Evolutionary conservation across 2,329 filamentous ascomycete genomes (phyloP), one percentile per base, ranked within the genome.

Genomic region (Fusarium siculi): DNA sequence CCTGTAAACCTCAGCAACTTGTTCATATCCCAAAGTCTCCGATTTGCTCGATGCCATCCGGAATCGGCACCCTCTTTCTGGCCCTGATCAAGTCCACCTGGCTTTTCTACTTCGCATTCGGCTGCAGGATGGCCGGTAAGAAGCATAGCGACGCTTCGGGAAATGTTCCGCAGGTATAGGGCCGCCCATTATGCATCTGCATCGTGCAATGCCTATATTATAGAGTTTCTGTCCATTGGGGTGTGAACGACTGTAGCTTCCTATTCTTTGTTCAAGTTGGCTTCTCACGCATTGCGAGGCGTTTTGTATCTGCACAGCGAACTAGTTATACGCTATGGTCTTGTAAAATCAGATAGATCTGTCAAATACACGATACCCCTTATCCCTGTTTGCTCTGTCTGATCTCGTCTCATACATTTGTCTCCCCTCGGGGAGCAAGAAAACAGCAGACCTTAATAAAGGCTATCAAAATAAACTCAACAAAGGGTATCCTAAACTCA

Each of bases 281-380:
- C 34, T 52, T 21, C 40, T 39, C 53, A 30, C 42, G 68, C 74
- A 76, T 76, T 49, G 73, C 63, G 56, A 59, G 74, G 74, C 54
- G 73, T 73, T 66, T 66, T 56, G 54, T 62, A 52, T 37, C 52
- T 55, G 32, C 28, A 23, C 28, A 64, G 28, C 30, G 34, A 25
- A 30, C 64, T 47, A 43, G 19, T 69, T 40, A 55, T 59, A 21
- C 57, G 57, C 44, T 46, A 37, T 42, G 53, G n/a, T 43, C 50
- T 58, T 18, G 42, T 49, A 37, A 46, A 58, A 34, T 37, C 60
- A 61, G 42, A 72, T 56, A 58, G 30, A 72, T 49, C 49, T 60
- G 60, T 43, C 37, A 53, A 57, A 50, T 50, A 62, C 37, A 53
- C 47, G 55, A 52, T 65, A 70, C 44, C 37, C 52, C 44, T 43